Conservation (phyloP, 2,329 filamentous ascomycete genomes). For the Calcarisporium arbuscula region DNA sequence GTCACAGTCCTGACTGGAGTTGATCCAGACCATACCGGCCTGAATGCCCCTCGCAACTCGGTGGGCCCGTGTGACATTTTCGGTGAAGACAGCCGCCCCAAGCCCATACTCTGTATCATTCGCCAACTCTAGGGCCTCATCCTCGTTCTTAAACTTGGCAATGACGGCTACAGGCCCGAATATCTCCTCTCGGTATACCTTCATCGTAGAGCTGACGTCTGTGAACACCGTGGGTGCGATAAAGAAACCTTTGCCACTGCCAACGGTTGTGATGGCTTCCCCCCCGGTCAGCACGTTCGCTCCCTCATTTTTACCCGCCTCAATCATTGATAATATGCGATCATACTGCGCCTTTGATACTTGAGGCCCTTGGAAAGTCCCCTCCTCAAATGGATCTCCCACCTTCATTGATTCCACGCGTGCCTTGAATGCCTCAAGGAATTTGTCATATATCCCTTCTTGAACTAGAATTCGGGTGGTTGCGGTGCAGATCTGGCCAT, state of each 20-base stretch:
- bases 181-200: slow-evolving; percentile 39
- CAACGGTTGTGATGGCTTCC: slow-evolving; percentile 31
- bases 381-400: slow-evolving; percentile 63
- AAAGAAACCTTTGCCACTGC: slow-evolving; percentile 37
- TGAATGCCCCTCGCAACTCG: slow-evolving; percentile 50
- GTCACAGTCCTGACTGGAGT: slow-evolving; percentile 39
- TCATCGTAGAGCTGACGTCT: slow-evolving; percentile 34
- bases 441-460: slow-evolving; percentile 53
- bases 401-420: slow-evolving; percentile 54
- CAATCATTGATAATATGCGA: slow-evolving; percentile 62
- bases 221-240: slow-evolving; percentile 40
- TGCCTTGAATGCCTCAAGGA: slow-evolving; percentile 55
- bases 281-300: slow-evolving; percentile 61
- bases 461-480: slow-evolving; percentile 61
- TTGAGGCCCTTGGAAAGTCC: slow-evolving; percentile 69
- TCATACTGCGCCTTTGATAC: slow-evolving; percentile 67
- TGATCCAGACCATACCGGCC: slow-evolving; percentile 52
- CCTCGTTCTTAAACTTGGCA: slow-evolving; percentile 34
- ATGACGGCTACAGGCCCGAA: slow-evolving; percentile 40
- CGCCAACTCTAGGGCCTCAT: slow-evolving; percentile 35
- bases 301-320: slow-evolving; percentile 63
- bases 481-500: slow-evolving; percentile 60
- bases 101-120: slow-evolving; percentile 55
- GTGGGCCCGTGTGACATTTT: slow-evolving; percentile 45
- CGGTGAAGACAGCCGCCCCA: slow-evolving; percentile 55